These are phyloP conservation scores for Ceriops tagal DNA, from an alignment of 345 rosid genomes.

Conservation along the genomic window DNA sequence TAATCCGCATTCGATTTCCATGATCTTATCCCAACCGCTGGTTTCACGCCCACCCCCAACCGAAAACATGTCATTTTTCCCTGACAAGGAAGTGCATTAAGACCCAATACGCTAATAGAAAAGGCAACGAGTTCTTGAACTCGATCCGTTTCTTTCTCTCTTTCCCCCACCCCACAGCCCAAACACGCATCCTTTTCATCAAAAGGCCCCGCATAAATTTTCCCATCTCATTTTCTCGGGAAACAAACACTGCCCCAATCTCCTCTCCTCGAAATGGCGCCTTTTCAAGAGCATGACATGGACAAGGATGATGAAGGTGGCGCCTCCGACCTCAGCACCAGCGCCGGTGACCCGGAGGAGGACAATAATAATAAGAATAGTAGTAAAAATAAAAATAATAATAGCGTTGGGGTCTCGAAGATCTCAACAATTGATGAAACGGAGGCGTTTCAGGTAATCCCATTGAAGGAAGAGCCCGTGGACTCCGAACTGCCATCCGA, in stretches of 20 bases:
- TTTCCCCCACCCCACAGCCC: too few relatives aligned
- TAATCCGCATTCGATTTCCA: conserved; percentile 1
- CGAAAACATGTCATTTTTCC: neutral
- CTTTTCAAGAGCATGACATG: conserved; percentile 10
- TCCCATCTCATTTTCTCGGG: neutral
- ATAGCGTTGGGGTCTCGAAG: neutral
- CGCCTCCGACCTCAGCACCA: conserved; percentile 43
- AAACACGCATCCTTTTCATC: too few relatives aligned
- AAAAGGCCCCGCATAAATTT: neutral
- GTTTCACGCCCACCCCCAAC: conserved; percentile 9
- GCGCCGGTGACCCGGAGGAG: conserved; percentile 25
- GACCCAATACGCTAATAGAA: neutral
- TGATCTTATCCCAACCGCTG: conserved; percentile 32
- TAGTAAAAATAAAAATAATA: neutral
- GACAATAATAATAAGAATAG: neutral
- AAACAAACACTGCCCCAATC: conserved; percentile 1
- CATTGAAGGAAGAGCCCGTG: conserved; percentile 39
- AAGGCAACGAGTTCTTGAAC: neutral
- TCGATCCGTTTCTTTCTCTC: conserved; percentile 1
- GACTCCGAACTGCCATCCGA: conserved; percentile 28
- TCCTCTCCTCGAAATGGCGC: conserved; percentile 5
- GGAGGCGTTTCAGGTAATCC: conserved; percentile 25
- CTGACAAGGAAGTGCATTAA: conserved; percentile 1
- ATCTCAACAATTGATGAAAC: conserved; percentile 21
- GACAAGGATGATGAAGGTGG: conserved; percentile 31